Percentiles rank a stretch among this genome's conserved stretches.
phyloP scores from a whole-genome alignment of 495 filamentous ascomycete species.

The Hypoxylon lienhwacheense region DNA sequence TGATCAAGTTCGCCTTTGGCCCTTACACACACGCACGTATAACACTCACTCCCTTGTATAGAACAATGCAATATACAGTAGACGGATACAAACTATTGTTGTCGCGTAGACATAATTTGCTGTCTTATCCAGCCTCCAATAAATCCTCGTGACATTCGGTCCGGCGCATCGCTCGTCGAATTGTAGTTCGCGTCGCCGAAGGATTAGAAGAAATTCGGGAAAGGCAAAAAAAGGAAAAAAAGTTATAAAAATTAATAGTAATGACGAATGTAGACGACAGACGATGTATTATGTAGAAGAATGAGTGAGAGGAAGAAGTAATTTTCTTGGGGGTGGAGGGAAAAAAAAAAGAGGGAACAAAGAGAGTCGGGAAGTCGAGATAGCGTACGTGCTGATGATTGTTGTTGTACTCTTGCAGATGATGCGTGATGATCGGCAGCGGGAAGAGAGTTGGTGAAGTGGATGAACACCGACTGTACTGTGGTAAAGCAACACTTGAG shows the following conservation, averaged over 20 bases:
- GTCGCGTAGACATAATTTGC: constrained; percentile 38
- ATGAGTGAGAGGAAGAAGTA: background rate
- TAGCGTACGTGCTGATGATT: constrained; percentile 25
- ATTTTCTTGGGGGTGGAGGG: constrained; percentile 1
- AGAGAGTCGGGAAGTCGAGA: constrained; percentile 17
- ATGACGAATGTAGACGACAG: background rate
- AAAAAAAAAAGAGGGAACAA: constrained; percentile 2
- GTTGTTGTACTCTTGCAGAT: constrained; percentile 32
- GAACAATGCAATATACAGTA: constrained; percentile 16
- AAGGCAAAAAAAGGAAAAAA: background rate
- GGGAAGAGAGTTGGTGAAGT: constrained; percentile 30
- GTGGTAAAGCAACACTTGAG: constrained; percentile 3
- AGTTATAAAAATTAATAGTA: background rate
- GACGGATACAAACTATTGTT: constrained; percentile 31
- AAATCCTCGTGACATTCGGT: constrained; percentile 39
- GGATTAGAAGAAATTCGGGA: constrained; percentile 8
- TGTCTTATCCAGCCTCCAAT: constrained; percentile 42
- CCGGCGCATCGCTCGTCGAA: constrained; percentile 42
- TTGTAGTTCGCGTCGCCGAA: constrained; percentile 36
- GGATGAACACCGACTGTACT: constrained; percentile 21
- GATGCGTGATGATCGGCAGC: constrained; percentile 36
- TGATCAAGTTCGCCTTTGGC: constrained; percentile 12
- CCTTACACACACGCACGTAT: constrained; percentile 13
- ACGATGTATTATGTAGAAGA: background rate
- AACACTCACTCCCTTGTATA: constrained; percentile 7